These are phyloP conservation scores for Graphilbum sp. DNA, from an alignment of 2,329 filamentous ascomycete genomes.

Conservation along the genomic window DNA sequence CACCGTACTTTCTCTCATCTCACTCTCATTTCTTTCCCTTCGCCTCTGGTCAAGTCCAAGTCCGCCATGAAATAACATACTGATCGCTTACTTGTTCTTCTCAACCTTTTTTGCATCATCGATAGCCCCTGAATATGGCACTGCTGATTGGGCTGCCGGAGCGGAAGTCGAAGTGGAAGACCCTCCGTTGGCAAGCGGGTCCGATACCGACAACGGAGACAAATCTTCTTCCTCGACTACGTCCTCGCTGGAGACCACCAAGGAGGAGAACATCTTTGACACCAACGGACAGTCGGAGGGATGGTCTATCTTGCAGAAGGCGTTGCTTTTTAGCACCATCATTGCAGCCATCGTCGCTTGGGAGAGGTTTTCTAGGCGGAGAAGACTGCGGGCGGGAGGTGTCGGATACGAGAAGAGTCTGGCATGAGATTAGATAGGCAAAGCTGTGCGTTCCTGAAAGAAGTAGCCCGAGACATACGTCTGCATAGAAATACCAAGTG, in stretches of 20 bases:
- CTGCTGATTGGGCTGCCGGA: conserved; percentile 20
- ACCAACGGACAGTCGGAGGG: conserved; percentile 13
- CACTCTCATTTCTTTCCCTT: background rate
- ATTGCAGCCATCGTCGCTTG: conserved; percentile 27
- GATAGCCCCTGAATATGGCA: conserved; percentile 18
- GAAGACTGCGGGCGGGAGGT: conserved; percentile 13
- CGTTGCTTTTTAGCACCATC: conserved; percentile 32
- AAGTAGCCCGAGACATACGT: no score
- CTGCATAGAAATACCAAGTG: no score
- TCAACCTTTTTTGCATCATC: conserved; percentile 13
- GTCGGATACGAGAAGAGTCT: conserved; percentile 27
- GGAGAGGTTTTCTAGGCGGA: conserved; percentile 23
- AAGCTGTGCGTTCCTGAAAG: no score
- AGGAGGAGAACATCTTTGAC: conserved; percentile 3
- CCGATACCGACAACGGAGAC: background rate
- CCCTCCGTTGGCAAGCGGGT: conserved; percentile 4
- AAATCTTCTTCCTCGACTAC: background rate
- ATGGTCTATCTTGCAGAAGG: conserved; percentile 31
- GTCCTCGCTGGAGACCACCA: background rate
- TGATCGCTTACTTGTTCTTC: conserved; percentile 8
- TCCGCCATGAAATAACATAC: conserved; percentile 1
- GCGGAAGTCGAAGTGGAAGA: conserved; percentile 16
- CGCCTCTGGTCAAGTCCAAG: no score
- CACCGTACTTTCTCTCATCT: no score
- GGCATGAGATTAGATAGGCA: no score